Conservation (phyloP, 495 filamentous ascomycete genomes). For the Cairneyella variabilis region DNA sequence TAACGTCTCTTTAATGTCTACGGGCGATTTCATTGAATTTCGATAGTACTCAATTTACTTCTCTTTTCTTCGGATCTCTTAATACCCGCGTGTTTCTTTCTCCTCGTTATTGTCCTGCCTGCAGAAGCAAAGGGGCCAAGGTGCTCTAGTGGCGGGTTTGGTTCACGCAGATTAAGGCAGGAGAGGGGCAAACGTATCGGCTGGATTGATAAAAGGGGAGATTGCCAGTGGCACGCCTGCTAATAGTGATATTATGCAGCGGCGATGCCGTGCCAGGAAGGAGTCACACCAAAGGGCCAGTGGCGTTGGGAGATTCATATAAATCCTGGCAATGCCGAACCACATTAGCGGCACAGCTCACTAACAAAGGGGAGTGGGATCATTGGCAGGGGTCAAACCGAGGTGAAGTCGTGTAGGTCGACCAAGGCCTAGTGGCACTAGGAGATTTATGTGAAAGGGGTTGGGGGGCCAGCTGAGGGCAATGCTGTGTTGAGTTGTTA, state of each 20-base stretch:
- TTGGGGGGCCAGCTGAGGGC: too few species aligned
- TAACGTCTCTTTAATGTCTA: not conserved
- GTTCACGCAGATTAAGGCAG: not conserved
- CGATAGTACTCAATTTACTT: not conserved
- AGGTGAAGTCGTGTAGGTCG: too few species aligned
- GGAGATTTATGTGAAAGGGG: too few species aligned
- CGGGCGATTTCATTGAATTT: not conserved
- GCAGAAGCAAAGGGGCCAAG: not conserved
- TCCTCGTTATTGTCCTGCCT: not conserved
- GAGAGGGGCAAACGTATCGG: not conserved
- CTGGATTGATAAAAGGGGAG: not conserved
- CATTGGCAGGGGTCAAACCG: too few species aligned
- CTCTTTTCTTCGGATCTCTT: not conserved
- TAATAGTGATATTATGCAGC: not conserved
- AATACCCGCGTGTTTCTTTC: not conserved
- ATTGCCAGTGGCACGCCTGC: not conserved
- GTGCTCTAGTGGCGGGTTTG: not conserved
- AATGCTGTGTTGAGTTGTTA: too few species aligned
- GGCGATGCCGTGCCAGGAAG: too few species aligned
- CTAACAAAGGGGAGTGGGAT: too few species aligned
- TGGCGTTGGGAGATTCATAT: too few species aligned
- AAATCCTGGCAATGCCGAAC: too few species aligned
- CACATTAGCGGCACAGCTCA: too few species aligned
- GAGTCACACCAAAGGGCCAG: too few species aligned
- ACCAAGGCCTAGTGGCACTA: too few species aligned